Percentiles rank a stretch among this genome's conserved stretches.
Evolutionary conservation across 176 grass and related monocot species (phyloP).

Genomic region (Musa troglodytarum): DNA sequence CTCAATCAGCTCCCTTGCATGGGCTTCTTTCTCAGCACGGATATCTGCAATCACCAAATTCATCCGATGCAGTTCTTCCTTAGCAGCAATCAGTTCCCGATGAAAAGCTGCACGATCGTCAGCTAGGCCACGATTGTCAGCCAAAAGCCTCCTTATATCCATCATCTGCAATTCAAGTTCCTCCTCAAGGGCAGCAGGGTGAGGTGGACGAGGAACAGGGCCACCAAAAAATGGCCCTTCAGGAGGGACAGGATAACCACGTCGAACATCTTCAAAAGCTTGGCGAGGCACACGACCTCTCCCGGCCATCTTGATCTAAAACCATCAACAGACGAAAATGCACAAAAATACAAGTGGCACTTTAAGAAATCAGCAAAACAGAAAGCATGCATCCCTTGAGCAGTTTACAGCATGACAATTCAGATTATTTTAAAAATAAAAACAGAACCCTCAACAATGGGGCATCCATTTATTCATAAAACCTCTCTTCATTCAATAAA

Average conservation of each 20-base stretch:
- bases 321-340: neutral
- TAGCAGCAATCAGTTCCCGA: slow-evolving; percentile 32
- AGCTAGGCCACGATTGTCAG: slow-evolving; percentile 35
- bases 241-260: slow-evolving; percentile 28
- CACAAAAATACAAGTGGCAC: neutral
- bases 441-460: too few species aligned
- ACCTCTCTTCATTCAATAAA: too few species aligned
- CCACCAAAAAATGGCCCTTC: slow-evolving; percentile 28
- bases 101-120: slow-evolving; percentile 43
- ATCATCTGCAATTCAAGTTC: slow-evolving; percentile 40
- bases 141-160: slow-evolving; percentile 44
- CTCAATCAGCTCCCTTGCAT: slow-evolving; percentile 44
- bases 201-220: slow-evolving; percentile 23
- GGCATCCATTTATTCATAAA: too few species aligned
- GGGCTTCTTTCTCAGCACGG: slow-evolving; percentile 44
- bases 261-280: slow-evolving; percentile 26
- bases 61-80: slow-evolving; percentile 44
- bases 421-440: neutral
- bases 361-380: neutral
- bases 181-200: slow-evolving; percentile 37
- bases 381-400: neutral
- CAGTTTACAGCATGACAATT: neutral
- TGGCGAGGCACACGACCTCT: slow-evolving; percentile 40
- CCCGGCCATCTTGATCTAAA: slow-evolving; percentile 35
- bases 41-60: slow-evolving; percentile 45